These are phyloP conservation scores for Silene latifolia DNA, from an alignment of 148 eudicot species.

Conservation along the genomic window DNA sequence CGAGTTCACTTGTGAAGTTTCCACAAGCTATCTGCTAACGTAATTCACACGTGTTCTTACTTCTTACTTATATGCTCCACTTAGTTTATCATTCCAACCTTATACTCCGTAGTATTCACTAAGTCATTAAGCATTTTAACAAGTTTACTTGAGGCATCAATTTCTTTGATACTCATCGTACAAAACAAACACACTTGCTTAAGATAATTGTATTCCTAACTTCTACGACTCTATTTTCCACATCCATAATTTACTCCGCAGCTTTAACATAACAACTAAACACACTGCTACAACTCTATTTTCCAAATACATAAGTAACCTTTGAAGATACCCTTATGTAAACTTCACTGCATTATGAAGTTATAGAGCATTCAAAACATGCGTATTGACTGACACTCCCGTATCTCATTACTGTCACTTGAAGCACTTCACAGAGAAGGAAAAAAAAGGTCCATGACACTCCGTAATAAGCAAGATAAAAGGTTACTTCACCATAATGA, in stretches of 20 bases:
- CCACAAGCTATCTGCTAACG: background rate
- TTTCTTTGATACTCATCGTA: background rate
- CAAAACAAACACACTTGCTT: background rate
- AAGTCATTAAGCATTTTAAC: background rate
- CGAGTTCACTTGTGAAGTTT: background rate
- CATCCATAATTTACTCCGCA: too few species aligned
- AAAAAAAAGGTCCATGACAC: background rate
- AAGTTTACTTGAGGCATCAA: background rate
- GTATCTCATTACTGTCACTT: background rate
- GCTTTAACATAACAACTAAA: too few species aligned
- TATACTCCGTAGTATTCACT: background rate
- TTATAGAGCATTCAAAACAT: constrained; percentile 9
- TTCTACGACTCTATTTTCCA: too few species aligned
- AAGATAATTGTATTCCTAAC: background rate
- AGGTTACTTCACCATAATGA: too few species aligned
- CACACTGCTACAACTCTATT: too few species aligned
- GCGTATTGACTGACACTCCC: background rate
- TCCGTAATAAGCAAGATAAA: too few species aligned
- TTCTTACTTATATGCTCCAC: background rate
- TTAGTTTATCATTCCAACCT: background rate
- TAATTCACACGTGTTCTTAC: too few species aligned
- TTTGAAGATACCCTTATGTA: constrained; percentile 80
- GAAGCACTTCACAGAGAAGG: background rate
- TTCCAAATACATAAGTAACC: background rate
- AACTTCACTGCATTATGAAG: constrained; percentile 67